Conservation (phyloP, 2,329 filamentous ascomycete species). For the Cercospora sp. region DNA sequence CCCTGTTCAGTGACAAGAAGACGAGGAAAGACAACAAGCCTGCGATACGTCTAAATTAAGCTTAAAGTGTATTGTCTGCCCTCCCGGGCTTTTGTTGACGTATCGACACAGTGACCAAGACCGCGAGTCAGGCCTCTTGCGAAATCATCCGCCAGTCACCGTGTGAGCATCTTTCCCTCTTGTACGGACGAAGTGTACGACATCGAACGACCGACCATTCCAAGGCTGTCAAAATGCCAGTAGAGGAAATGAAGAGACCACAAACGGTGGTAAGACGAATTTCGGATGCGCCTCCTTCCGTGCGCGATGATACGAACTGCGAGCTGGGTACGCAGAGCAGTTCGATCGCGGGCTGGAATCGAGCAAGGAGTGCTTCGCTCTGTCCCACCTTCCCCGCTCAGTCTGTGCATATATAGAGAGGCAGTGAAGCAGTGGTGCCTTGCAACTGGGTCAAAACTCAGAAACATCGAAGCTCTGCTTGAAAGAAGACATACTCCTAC, state of each 20-base stretch:
- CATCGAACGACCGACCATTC: background rate
- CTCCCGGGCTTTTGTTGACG: background rate
- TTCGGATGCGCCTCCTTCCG: background rate
- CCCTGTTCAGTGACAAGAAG: background rate
- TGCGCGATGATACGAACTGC: background rate
- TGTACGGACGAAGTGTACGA: background rate
- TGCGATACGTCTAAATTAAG: background rate
- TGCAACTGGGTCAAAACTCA: background rate
- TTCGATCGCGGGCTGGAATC: background rate
- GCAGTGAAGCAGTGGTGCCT: background rate
- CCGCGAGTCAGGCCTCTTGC: background rate
- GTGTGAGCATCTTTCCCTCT: background rate
- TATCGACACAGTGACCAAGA: background rate
- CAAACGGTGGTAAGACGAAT: background rate
- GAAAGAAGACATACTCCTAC: background rate
- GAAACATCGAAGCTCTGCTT: background rate
- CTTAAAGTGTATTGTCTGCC: background rate
- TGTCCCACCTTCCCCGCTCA: background rate
- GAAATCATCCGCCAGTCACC: background rate
- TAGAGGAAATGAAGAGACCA: background rate
- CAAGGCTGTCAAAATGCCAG: background rate
- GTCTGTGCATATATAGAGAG: background rate
- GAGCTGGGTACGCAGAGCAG: background rate
- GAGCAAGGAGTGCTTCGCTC: background rate
- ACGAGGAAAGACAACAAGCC: background rate